Conservation (phyloP, 2,329 filamentous ascomycete genomes). For the Reticulascus tulasneorum region DNA sequence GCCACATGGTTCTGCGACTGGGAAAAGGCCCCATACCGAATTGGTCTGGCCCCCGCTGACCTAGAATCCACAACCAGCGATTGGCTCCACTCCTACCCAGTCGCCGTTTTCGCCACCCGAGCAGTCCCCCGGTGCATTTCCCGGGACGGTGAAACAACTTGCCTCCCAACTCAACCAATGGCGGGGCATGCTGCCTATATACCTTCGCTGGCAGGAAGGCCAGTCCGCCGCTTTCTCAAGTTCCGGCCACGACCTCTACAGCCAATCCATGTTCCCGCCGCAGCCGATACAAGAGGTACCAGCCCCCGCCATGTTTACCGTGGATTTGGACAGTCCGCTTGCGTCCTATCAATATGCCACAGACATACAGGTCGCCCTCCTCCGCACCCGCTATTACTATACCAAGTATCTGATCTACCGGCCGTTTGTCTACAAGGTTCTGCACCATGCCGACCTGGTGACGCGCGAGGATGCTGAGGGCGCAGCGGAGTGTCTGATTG, state of each 20-base stretch:
- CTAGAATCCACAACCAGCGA: too few relatives aligned
- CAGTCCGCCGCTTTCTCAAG: constrained; percentile 39
- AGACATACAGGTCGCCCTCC: constrained; percentile 52
- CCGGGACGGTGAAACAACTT: constrained; percentile 45
- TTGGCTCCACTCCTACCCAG: neutral
- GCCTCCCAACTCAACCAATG: constrained; percentile 53
- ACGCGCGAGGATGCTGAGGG: constrained; percentile 50
- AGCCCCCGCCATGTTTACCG: constrained; percentile 40
- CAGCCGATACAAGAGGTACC: too few relatives aligned
- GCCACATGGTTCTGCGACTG: too few relatives aligned
- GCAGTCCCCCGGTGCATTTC: constrained; percentile 12
- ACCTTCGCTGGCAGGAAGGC: constrained; percentile 55
- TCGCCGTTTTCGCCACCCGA: constrained; percentile 5
- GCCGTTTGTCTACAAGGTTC: constrained; percentile 56
- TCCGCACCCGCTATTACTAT: constrained; percentile 57
- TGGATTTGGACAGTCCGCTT: constrained; percentile 39
- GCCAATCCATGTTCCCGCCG: constrained; percentile 17
- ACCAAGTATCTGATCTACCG: constrained; percentile 54
- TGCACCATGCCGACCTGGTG: constrained; percentile 53
- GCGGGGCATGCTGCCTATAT: constrained; percentile 50
- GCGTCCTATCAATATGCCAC: constrained; percentile 46
- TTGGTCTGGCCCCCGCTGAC: too few relatives aligned
- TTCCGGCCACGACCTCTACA: constrained; percentile 14
- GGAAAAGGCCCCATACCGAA: too few relatives aligned
- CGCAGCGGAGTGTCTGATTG: constrained; percentile 53